Evolutionary conservation across 768 basidiomycete species (phyloP).

Genomic region (Flagelloscypha sp.): DNA sequence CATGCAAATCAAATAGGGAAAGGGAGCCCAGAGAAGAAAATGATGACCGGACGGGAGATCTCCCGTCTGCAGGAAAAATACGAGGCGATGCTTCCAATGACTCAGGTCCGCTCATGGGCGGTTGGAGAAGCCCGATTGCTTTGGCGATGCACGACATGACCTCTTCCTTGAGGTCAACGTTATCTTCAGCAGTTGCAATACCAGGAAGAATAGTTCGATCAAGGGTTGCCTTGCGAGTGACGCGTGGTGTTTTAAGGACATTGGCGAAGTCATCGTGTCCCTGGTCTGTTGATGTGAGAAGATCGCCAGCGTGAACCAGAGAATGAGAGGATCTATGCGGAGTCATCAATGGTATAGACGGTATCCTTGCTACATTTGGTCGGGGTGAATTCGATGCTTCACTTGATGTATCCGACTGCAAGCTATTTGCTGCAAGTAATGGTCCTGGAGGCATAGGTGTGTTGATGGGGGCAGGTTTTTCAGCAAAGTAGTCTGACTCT

Average conservation of each 20-base stretch:
- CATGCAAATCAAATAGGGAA: slow-evolving; percentile 62
- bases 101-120: slow-evolving; percentile 62
- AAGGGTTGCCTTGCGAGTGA: slow-evolving; percentile 24
- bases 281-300: slow-evolving; percentile 50
- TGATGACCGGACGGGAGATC: slow-evolving; percentile 22
- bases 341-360: slow-evolving; percentile 16
- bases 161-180: slow-evolving; percentile 92
- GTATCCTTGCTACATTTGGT: slow-evolving; percentile 1
- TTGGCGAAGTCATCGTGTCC: slow-evolving; percentile 42
- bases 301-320: slow-evolving; percentile 69
- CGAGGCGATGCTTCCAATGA: slow-evolving; percentile 63
- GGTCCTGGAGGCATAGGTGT: slow-evolving; percentile 13
- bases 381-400: slow-evolving; percentile 16
- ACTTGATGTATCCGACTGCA: no score
- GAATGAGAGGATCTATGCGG: slow-evolving; percentile 32
- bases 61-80: slow-evolving; percentile 38
- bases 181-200: slow-evolving; percentile 39
- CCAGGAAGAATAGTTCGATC: slow-evolving; percentile 12
- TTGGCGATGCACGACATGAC: slow-evolving; percentile 98
- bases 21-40: slow-evolving; percentile 57
- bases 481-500: slow-evolving; percentile 51
- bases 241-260: slow-evolving; percentile 41
- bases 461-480: slow-evolving; percentile 11
- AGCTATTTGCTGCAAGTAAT: no score
- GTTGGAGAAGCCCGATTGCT: slow-evolving; percentile 89